These are phyloP conservation scores for Amyloporia xantha DNA, from an alignment of 768 basidiomycete genomes.

Conservation along the genomic window DNA sequence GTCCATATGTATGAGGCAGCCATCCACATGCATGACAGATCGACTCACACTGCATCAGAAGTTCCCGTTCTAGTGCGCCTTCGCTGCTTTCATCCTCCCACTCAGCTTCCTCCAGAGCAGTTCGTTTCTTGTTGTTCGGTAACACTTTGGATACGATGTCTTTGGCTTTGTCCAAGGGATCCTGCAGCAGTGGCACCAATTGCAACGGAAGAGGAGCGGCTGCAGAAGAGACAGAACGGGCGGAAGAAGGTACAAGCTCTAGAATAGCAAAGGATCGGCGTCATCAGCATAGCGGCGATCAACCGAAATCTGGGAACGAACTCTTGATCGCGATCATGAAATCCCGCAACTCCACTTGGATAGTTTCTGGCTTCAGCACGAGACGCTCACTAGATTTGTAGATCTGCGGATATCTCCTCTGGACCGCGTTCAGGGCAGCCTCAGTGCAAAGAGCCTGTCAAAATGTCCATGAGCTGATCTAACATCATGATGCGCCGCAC, in stretches of 20 bases:
- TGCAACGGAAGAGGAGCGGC: conserved; percentile 83
- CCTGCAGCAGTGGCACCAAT: conserved; percentile 69
- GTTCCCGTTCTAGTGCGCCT: conserved; percentile 84
- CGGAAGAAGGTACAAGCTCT: conserved; percentile 95
- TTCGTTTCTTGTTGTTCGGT: conserved; percentile 74
- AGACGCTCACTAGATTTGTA: conserved; percentile 88
- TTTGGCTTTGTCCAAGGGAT: conserved; percentile 67
- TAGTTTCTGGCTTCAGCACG: conserved; percentile 77
- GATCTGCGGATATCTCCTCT: conserved; percentile 93
- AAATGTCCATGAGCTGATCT: neutral
- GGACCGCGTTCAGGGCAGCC: conserved; percentile 93
- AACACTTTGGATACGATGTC: conserved; percentile 63
- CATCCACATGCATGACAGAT: neutral
- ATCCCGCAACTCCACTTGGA: conserved; percentile 78
- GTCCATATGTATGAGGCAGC: conserved; percentile 7
- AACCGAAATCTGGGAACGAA: conserved; percentile 34
- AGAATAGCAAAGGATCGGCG: neutral
- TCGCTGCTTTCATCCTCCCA: conserved; percentile 79
- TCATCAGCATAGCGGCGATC: neutral
- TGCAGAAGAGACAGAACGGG: conserved; percentile 80
- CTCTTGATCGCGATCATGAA: conserved; percentile 98
- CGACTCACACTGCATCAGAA: conserved; percentile 75
- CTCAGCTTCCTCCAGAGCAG: conserved; percentile 90
- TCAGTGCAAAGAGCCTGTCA: conserved; percentile 91
- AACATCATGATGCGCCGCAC: conserved; percentile 4